These are phyloP conservation scores for Atkinsonella texensis DNA, from an alignment of 2,329 filamentous ascomycete genomes.

Conservation along the genomic window DNA sequence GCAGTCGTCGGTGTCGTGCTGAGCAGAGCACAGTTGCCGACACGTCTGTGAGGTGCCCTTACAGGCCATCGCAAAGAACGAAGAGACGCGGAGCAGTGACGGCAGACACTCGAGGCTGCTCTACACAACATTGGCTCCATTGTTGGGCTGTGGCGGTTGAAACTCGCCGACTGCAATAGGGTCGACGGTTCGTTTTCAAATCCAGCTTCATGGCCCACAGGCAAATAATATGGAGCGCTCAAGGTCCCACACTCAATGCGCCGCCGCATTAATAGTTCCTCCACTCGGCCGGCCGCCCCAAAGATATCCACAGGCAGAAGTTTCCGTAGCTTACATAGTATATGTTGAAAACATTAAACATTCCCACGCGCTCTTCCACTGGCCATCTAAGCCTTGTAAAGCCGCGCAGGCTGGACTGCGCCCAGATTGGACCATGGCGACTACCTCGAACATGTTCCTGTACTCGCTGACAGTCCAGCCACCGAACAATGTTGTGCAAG, in stretches of 20 bases:
- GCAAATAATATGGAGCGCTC: constrained; percentile 14
- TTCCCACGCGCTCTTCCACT: constrained; percentile 10
- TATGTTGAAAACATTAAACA: constrained; percentile 5
- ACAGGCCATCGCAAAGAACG: constrained; percentile 10
- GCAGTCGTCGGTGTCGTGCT: constrained; percentile 10
- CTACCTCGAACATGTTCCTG: constrained; percentile 96
- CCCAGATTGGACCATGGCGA: constrained; percentile 63
- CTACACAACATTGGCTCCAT: constrained; percentile 31
- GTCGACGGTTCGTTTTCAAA: neutral
- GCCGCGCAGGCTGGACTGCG: constrained; percentile 41
- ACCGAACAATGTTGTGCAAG: constrained; percentile 78
- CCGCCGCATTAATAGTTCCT: constrained; percentile 27
- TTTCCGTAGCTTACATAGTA: constrained; percentile 18
- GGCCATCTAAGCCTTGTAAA: constrained; percentile 17
- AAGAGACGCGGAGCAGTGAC: constrained; percentile 26
- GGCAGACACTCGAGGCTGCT: constrained; percentile 27
- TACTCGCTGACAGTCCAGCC: constrained; percentile 95
- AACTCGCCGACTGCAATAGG: neutral
- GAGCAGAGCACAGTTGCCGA: constrained; percentile 14
- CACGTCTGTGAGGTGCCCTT: constrained; percentile 15
- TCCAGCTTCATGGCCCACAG: neutral
- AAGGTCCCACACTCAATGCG: constrained; percentile 14
- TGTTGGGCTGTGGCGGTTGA: constrained; percentile 3
- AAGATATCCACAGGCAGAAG: constrained; percentile 12
- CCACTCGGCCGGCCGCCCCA: constrained; percentile 13